Conservation (phyloP, 2,329 filamentous ascomycete species). For the Aquanectria penicillioides region DNA sequence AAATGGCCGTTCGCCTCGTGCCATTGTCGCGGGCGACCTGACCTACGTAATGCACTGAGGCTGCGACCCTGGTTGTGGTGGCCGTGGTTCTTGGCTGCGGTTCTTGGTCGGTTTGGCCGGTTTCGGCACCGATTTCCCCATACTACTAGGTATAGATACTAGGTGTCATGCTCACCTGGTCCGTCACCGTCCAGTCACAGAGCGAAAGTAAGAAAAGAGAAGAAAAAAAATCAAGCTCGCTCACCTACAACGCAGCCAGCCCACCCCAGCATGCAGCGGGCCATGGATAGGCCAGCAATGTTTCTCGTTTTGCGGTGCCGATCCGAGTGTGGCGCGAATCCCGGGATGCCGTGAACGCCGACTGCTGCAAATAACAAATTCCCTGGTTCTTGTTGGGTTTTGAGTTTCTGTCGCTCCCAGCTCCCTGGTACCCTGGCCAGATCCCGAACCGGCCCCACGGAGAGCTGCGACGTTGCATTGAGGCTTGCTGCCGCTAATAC, state of each 20-base stretch:
- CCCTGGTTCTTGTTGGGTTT: conserved; percentile 13
- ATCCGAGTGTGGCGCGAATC: not conserved
- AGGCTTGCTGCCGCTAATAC: not conserved
- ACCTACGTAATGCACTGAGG: conserved; percentile 14
- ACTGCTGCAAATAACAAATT: not conserved
- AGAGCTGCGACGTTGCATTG: not conserved
- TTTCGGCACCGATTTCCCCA: not conserved
- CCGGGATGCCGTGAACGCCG: conserved; percentile 10
- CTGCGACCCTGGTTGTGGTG: conserved; percentile 4
- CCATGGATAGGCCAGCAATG: not conserved
- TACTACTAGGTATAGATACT: too few relatives aligned
- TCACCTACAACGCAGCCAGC: not conserved
- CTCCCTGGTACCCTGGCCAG: not conserved
- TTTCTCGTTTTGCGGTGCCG: not conserved
- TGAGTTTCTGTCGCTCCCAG: not conserved
- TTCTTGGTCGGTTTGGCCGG: not conserved
- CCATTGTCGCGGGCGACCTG: not conserved
- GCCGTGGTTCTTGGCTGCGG: not conserved
- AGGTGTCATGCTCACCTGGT: not conserved
- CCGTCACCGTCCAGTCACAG: not conserved
- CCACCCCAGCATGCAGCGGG: not conserved
- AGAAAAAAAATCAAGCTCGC: not conserved
- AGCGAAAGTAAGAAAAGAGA: not conserved
- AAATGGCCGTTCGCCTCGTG: not conserved
- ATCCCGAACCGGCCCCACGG: conserved; percentile 1